A percentile compares a stretch with the other conserved stretches of the same genome.
Conservation (phyloP, 306 rosid species). For the Acacia acuminata region DNA sequence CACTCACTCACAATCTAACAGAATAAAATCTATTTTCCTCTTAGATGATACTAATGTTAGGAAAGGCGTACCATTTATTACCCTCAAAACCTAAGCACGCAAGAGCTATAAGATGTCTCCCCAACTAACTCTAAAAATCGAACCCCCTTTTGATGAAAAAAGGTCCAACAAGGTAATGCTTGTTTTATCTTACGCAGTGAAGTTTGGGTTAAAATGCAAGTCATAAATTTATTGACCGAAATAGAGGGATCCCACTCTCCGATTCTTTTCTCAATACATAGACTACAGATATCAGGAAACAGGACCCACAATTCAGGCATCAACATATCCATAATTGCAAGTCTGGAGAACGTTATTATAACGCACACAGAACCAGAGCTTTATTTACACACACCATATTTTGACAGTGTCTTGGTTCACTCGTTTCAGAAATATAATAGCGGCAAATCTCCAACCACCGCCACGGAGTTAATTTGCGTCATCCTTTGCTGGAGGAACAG, state of each 20-base stretch:
- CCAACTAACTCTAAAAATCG: no score
- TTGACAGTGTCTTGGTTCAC: constrained; percentile 25
- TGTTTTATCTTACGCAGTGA: background rate
- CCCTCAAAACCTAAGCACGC: no score
- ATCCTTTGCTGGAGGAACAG: constrained; percentile 67
- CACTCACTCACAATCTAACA: no score
- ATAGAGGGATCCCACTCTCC: background rate
- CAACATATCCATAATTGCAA: background rate
- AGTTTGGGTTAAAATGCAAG: background rate
- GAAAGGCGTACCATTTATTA: no score
- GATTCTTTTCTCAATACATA: background rate
- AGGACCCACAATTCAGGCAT: background rate
- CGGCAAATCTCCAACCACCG: background rate
- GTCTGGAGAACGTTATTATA: constrained; percentile 1
- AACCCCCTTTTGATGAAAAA: no score
- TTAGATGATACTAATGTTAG: no score
- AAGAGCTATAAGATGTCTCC: no score
- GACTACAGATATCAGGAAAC: background rate
- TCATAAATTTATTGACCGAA: background rate
- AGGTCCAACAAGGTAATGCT: no score
- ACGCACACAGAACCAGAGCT: constrained; percentile 27
- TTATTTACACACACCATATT: constrained; percentile 35
- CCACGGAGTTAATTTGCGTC: constrained; percentile 40
- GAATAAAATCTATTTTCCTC: no score
- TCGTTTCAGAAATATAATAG: constrained; percentile 11